Base-by-base conservation (phyloP, 2,329 filamentous ascomycete species). In the Fusarium kyushuense region DNA sequence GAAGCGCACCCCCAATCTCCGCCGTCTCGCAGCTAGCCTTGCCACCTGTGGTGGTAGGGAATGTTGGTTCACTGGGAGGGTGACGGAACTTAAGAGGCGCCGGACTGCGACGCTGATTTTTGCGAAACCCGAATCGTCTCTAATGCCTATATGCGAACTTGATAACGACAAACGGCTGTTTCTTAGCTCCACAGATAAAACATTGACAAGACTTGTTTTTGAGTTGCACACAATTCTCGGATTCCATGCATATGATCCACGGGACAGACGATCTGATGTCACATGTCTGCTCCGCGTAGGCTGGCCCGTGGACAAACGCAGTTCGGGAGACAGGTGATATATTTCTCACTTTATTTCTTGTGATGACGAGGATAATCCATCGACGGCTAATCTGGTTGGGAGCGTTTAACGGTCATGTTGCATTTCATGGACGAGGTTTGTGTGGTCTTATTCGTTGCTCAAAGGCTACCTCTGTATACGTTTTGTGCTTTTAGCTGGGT, bases 171-270 rank as follows among this genome's bases (percentile, higher is more conserved):
- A 78, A 79, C 74, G 76, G 76, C 77, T 79, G 75, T 79, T 79
- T 80, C 74, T 79, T 79, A 79, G 77, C 79, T 80, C 61, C 77
- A 77, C 75, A 78, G 74, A 79, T 79, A 76, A 76, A 79, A 75
- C 70, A 77, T 78, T 73, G 73, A 77, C 71, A 70, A 72, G 67
- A 73, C 71, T 71, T 65, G 58, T 67, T 74, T 74, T 73, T 74
- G 68, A 74, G 68, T 71, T 73, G 63, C 59, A 72, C 66, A 54
- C 68, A 64, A 41, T 62, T 71, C 58, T 69, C 59, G 64, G 61
- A 65, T 69, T 58, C 59, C 60, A 67, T 63, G 65, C 65, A 63
- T 49, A 49, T 68, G 59, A 61, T 71, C 48, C 61, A 67, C 53
- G 63, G 57, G 62, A 58, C 64, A 71, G 64, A 63, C 57, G 58